Evolutionary conservation across 495 filamentous ascomycete species (phyloP).

Genomic region (Podospora sp.): DNA sequence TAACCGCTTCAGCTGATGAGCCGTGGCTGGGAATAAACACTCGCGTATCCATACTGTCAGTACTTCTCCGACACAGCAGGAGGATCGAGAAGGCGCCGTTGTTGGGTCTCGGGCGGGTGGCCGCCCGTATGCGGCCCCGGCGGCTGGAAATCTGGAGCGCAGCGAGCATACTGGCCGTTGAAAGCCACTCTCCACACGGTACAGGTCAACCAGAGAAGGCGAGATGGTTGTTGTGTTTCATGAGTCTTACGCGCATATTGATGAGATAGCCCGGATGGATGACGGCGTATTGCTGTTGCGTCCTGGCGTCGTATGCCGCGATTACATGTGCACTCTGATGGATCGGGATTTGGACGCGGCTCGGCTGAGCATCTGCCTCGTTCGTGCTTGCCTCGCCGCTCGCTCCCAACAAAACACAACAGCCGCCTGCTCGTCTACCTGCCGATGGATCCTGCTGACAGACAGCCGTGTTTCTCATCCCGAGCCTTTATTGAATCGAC

Average conservation of each 20-base stretch:
- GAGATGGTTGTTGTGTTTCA: constrained; percentile 1
- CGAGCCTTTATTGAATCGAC: constrained; percentile 1
- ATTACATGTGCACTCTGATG: constrained; percentile 1
- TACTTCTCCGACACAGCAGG: not conserved
- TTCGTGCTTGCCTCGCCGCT: not conserved
- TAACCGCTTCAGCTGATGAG: not conserved
- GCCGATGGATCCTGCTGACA: constrained; percentile 9
- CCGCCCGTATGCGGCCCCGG: constrained; percentile 22
- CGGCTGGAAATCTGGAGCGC: constrained; percentile 18
- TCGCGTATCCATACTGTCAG: too few species aligned
- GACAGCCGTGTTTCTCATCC: constrained; percentile 1
- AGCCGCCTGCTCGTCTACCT: not conserved
- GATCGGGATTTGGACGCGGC: not conserved
- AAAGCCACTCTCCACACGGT: not conserved
- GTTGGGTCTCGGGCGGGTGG: constrained; percentile 11
- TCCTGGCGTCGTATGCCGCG: not conserved
- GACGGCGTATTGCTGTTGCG: not conserved
- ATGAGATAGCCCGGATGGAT: not conserved
- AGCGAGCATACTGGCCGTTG: not conserved
- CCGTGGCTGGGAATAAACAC: constrained; percentile 7
- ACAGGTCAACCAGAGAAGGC: not conserved
- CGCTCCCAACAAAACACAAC: not conserved
- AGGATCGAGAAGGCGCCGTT: constrained; percentile 2
- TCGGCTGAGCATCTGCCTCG: not conserved
- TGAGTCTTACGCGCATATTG: constrained; percentile 3